These are phyloP conservation scores for Castanopsis chinensis DNA, from an alignment of 306 rosid species.

Conservation along the genomic window DNA sequence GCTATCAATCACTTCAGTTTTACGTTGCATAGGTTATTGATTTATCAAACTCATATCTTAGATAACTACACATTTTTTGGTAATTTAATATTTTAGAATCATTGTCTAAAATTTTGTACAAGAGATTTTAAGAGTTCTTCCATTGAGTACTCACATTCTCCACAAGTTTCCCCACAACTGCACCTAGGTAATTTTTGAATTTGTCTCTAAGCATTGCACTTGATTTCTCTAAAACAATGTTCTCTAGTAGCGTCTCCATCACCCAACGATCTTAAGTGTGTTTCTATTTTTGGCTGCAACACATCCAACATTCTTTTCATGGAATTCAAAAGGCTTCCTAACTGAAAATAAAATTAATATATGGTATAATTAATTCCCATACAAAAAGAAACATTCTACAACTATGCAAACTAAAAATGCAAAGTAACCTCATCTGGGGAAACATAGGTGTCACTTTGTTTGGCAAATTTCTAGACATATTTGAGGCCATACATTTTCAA, in stretches of 20 bases:
- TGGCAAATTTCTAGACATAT: conserved; percentile 30
- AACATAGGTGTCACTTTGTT: conserved; percentile 15
- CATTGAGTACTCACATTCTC: conserved; percentile 24
- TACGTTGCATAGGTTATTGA: no score
- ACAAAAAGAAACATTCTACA: background rate
- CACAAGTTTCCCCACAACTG: conserved; percentile 29
- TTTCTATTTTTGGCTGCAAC: conserved; percentile 28
- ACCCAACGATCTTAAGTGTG: conserved; percentile 16
- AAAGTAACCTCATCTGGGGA: conserved; percentile 29
- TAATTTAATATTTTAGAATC: background rate
- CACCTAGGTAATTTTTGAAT: conserved; percentile 28
- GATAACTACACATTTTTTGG: background rate
- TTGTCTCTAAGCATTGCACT: conserved; percentile 21
- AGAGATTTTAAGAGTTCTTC: background rate
- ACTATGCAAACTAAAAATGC: background rate
- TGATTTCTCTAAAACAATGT: conserved; percentile 21
- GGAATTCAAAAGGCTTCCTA: conserved; percentile 29
- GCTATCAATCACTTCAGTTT: no score
- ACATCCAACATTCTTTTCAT: conserved; percentile 31
- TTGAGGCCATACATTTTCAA: conserved; percentile 35
- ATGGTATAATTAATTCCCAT: background rate
- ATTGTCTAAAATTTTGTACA: background rate
- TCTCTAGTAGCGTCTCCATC: conserved; percentile 16
- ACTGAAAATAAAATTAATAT: background rate
- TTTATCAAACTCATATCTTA: background rate